A percentile compares a stretch with the other conserved stretches of the same genome.
These are phyloP conservation scores for Didymella glomerata DNA, from an alignment of 2,329 filamentous ascomycete species.

Conservation along the genomic window DNA sequence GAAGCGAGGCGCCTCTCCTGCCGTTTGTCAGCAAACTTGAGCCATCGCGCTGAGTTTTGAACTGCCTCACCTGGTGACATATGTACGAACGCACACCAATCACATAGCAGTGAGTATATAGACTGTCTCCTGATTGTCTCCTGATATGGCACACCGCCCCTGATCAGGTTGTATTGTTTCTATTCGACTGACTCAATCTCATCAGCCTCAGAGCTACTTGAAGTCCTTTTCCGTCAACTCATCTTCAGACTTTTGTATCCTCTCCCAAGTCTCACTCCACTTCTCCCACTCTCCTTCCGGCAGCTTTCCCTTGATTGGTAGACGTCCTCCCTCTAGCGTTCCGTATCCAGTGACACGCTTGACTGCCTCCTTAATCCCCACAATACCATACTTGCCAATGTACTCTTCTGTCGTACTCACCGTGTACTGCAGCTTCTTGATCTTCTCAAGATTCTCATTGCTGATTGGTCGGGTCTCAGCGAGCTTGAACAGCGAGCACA, in stretches of 20 bases:
- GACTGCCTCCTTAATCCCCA: constrained; percentile 72
- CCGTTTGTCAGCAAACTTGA: constrained; percentile 5
- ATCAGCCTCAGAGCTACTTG: constrained; percentile 16
- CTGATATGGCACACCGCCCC: not conserved
- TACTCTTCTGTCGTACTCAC: constrained; percentile 70
- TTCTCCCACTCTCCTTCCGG: constrained; percentile 66
- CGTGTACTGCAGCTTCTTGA: constrained; percentile 66
- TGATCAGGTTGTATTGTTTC: not conserved
- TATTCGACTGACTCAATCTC: not conserved
- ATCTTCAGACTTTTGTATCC: constrained; percentile 45
- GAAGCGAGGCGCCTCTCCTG: not conserved
- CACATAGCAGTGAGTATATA: not conserved
- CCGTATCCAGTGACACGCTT: constrained; percentile 67
- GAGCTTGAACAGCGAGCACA: constrained; percentile 66
- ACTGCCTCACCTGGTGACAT: not conserved
- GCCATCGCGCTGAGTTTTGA: not conserved
- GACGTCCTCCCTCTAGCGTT: constrained; percentile 65
- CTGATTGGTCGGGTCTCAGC: constrained; percentile 50
- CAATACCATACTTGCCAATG: constrained; percentile 66
- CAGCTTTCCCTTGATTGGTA: constrained; percentile 67
- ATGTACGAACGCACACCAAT: not conserved
- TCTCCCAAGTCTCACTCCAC: constrained; percentile 44
- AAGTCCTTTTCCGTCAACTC: constrained; percentile 40
- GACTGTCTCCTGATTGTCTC: too few relatives aligned
- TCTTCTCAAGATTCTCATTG: constrained; percentile 56